phyloP scores from a whole-genome alignment of 768 basidiomycete species.

The Kwoniella dendrophila region DNA sequence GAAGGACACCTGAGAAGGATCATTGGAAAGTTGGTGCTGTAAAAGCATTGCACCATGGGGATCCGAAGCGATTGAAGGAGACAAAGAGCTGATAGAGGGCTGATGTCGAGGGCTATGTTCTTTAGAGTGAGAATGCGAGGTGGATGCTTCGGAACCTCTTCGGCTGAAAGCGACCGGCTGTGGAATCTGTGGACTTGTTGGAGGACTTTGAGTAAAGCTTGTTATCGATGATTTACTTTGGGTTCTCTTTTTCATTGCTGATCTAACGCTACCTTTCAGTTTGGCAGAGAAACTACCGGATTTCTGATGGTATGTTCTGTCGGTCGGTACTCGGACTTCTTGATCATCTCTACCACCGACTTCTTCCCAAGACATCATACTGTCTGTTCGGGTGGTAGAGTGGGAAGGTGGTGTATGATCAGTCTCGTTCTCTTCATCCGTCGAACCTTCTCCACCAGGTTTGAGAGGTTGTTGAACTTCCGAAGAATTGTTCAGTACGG shows the following conservation, averaged over 20 bases:
- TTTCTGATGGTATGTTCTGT: slow-evolving; percentile 41
- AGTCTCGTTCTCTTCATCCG: slow-evolving; percentile 24
- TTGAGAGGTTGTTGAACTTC: background rate
- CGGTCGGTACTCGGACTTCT: slow-evolving; percentile 38
- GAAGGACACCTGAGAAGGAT: slow-evolving; percentile 65
- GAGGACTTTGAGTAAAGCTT: slow-evolving; percentile 19
- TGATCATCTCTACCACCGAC: slow-evolving; percentile 42
- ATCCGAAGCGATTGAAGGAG: slow-evolving; percentile 23
- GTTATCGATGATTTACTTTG: slow-evolving; percentile 31
- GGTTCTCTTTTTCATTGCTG: slow-evolving; percentile 43
- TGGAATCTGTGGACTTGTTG: slow-evolving; percentile 31
- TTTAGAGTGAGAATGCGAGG: slow-evolving; percentile 29
- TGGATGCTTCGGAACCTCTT: slow-evolving; percentile 38
- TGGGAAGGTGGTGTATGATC: slow-evolving; percentile 24
- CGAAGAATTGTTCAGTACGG: slow-evolving; percentile 11
- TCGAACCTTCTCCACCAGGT: background rate
- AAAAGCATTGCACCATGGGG: slow-evolving; percentile 48
- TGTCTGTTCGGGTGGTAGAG: slow-evolving; percentile 25
- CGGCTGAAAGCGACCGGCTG: slow-evolving; percentile 20
- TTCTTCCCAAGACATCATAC: slow-evolving; percentile 53
- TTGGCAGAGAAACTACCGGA: slow-evolving; percentile 48
- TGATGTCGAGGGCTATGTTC: slow-evolving; percentile 59
- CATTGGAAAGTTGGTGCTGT: slow-evolving; percentile 63
- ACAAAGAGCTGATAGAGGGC: slow-evolving; percentile 38
- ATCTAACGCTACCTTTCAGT: slow-evolving; percentile 36